Evolutionary conservation across 495 filamentous ascomycete genomes (phyloP).

Genomic region (Lasiosphaeriaceae sp.): DNA sequence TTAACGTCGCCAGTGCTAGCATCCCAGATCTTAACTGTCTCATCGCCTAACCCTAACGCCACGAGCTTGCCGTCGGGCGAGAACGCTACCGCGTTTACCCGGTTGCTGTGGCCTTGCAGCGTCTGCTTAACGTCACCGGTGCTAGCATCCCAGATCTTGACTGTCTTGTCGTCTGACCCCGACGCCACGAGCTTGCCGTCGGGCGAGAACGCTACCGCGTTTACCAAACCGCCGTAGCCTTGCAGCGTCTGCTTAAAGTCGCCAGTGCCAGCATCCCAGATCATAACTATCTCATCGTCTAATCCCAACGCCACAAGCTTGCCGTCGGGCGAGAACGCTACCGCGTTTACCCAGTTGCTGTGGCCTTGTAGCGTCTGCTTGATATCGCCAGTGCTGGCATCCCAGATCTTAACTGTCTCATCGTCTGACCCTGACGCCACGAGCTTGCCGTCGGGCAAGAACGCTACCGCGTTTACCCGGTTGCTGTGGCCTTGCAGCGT

Average conservation of each 20-base stretch:
- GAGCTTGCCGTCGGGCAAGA: constrained; percentile 5
- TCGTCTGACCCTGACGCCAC: constrained; percentile 29
- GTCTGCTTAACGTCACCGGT: background rate
- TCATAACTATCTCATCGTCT: constrained; percentile 23
- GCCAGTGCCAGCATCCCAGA: constrained; percentile 32
- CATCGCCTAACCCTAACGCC: constrained; percentile 28
- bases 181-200: constrained; percentile 17
- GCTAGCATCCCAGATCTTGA: background rate
- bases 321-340: constrained; percentile 12
- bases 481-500: background rate
- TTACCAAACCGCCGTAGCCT: constrained; percentile 20
- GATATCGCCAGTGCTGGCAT: constrained; percentile 16
- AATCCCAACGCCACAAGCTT: constrained; percentile 29
- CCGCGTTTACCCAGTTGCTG: constrained; percentile 1
- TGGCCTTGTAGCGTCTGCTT: constrained; percentile 11
- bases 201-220: constrained; percentile 33
- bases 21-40: constrained; percentile 18
- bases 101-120: background rate
- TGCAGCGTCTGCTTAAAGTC: background rate
- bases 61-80: constrained; percentile 14
- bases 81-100: background rate
- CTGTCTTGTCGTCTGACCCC: background rate
- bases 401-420: constrained; percentile 34
- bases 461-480: background rate
- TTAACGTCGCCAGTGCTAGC: background rate